Evolutionary conservation across 2,329 filamentous ascomycete species (phyloP).

Genomic region (Alternaria alternata): DNA sequence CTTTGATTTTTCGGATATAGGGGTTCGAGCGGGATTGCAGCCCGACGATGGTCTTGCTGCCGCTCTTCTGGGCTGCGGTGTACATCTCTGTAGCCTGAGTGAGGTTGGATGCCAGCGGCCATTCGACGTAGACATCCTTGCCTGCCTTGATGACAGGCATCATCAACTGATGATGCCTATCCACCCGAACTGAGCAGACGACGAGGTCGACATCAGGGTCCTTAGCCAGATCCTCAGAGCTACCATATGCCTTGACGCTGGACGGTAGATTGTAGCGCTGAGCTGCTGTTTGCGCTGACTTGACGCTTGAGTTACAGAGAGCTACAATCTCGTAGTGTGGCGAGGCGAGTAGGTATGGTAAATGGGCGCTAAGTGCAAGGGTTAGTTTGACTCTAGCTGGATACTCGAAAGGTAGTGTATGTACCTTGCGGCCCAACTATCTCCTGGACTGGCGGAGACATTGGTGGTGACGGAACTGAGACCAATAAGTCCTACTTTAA

Average conservation of each 20-base stretch:
- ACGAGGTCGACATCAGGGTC: background rate
- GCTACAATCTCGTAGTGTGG: constrained; percentile 20
- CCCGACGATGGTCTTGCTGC: background rate
- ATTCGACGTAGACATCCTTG: background rate
- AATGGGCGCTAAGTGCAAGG: background rate
- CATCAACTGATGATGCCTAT: background rate
- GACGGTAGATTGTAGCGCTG: background rate
- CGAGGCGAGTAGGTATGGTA: background rate
- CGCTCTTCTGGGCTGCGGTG: background rate
- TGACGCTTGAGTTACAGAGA: constrained; percentile 41
- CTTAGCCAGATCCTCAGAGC: background rate
- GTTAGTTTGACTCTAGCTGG: background rate
- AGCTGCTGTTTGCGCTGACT: background rate
- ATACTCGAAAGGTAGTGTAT: background rate
- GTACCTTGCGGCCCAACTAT: constrained; percentile 34
- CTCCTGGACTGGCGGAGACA: constrained; percentile 3
- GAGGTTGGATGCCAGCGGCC: background rate
- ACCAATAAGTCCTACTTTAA: constrained; percentile 8
- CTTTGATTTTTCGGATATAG: background rate
- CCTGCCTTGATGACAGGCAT: background rate
- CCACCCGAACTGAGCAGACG: background rate
- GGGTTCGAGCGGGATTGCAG: background rate
- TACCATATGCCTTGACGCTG: background rate
- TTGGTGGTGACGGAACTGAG: constrained; percentile 22
- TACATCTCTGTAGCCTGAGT: background rate